phyloP scores from a whole-genome alignment of 1,284 basidiomycete species.

The Amylostereum chailletii region DNA sequence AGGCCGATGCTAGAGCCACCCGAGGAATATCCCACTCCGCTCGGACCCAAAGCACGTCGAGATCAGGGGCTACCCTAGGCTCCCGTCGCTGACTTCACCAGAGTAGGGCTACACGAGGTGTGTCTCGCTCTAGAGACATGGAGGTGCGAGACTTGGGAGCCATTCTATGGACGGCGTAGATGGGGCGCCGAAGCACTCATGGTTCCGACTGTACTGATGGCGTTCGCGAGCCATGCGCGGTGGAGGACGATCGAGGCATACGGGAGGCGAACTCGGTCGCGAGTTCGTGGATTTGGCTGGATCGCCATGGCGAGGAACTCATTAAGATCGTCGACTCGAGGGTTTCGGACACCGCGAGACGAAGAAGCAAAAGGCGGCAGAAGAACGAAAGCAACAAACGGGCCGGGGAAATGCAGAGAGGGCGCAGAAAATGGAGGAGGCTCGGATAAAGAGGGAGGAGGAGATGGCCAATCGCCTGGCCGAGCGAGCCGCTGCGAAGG shows the following conservation, averaged over 20 bases:
- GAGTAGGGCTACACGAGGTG: background rate
- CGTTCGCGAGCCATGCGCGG: background rate
- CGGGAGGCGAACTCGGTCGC: background rate
- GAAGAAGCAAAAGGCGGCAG: background rate
- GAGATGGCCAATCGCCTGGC: too few relatives aligned
- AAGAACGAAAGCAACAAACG: background rate
- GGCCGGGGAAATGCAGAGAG: background rate
- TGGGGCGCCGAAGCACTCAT: conserved; percentile 3
- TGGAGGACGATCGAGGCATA: conserved; percentile 1
- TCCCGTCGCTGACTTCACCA: too few relatives aligned
- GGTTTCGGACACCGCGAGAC: background rate
- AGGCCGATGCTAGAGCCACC: conserved; percentile 9
- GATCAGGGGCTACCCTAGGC: background rate
- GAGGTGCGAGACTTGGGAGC: background rate
- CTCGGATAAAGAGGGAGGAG: too few relatives aligned
- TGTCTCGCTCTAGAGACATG: background rate
- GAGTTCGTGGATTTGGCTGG: background rate
- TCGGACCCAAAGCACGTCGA: background rate
- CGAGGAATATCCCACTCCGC: conserved; percentile 9
- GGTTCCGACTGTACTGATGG: background rate
- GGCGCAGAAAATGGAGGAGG: background rate
- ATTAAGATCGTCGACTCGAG: background rate
- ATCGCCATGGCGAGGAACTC: background rate
- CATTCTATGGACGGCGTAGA: background rate
- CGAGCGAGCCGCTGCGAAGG: too few relatives aligned